Evolutionary conservation across 2,329 filamentous ascomycete genomes (phyloP), one percentile per base, ranked within the genome.

Genomic region (Colletotrichum theobromicola): DNA sequence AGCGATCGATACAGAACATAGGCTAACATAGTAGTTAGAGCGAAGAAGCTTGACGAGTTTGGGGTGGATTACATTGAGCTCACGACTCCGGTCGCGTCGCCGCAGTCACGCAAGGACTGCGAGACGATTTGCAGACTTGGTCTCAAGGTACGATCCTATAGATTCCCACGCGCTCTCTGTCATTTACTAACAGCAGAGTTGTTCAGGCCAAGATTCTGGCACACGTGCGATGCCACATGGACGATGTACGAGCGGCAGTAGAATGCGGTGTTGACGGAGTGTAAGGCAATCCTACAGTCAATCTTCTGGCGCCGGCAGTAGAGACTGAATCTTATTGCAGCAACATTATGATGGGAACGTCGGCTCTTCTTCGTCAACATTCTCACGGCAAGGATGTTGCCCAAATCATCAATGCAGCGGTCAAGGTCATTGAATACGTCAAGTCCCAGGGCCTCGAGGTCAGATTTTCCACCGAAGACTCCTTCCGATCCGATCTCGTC

Each of bases 41-140:
- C 80, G 76, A 80, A 72, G 77, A 77, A 83, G 28, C 89, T 97
- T 78, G 94, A 96, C 83, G 94, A 94, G 37, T 97, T 97, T 79
- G 95, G 95, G 80, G 94, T 96, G 73, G 95, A 97, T 87, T 98
- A 96, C 87, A 96, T 97, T 80, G 95, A 98, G 86, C 89, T 98
- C 79, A 98, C 96, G 72, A 94, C 90, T 76, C 96, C 96, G 50
- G 94, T 93, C 76, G 94, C 95, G 68, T 96, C 94, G 15, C 93
- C 95, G 86, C 94, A 98, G 86, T 97, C 95, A 67, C 91, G 93
- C 83, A 85, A 88, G 81, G 96, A 98, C 87, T 98, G 95, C 85
- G 93, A 97, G 87, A 92, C 93, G 70, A 98, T 98, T 82, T 97
- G 94, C 93, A 95, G 96, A 90, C 93, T 98, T 67, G 95, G 95